phyloP scores from a whole-genome alignment of 2,329 filamentous ascomycete species.

The Calonectria multiphialidica region DNA sequence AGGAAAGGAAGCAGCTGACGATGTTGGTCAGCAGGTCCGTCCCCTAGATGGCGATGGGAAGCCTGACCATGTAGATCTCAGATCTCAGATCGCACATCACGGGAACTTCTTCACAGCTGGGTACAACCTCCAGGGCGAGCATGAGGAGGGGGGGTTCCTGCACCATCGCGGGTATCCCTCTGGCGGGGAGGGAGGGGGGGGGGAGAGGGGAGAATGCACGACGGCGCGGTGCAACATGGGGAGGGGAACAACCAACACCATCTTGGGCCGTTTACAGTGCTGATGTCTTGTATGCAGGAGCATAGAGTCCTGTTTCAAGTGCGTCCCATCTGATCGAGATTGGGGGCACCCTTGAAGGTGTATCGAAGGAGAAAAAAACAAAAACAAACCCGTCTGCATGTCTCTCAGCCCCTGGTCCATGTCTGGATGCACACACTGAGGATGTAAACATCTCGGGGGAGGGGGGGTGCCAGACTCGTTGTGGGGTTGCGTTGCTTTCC shows the following conservation, averaged over 20 bases:
- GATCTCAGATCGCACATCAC: neutral
- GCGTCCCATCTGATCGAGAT: neutral
- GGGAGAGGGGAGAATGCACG: neutral
- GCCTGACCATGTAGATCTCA: neutral
- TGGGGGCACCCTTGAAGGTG: neutral
- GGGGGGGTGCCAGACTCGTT: neutral
- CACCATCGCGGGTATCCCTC: neutral
- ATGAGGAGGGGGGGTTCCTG: neutral
- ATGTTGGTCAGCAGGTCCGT: neutral
- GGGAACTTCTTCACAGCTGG: neutral
- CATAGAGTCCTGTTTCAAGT: neutral
- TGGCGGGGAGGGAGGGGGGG: too few relatives aligned
- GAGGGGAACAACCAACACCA: neutral
- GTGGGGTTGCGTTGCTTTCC: neutral
- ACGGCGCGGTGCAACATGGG: neutral
- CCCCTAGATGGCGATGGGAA: neutral
- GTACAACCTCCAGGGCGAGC: neutral
- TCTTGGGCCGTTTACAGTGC: neutral
- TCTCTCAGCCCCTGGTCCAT: constrained; percentile 5
- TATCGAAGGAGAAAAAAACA: neutral
- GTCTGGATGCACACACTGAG: neutral
- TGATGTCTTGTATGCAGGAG: neutral
- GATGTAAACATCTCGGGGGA: neutral
- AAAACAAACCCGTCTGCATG: neutral
- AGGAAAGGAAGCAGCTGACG: neutral